phyloP scores from a whole-genome alignment of 2,329 filamentous ascomycete genomes.

The Colletotrichum agaves region DNA sequence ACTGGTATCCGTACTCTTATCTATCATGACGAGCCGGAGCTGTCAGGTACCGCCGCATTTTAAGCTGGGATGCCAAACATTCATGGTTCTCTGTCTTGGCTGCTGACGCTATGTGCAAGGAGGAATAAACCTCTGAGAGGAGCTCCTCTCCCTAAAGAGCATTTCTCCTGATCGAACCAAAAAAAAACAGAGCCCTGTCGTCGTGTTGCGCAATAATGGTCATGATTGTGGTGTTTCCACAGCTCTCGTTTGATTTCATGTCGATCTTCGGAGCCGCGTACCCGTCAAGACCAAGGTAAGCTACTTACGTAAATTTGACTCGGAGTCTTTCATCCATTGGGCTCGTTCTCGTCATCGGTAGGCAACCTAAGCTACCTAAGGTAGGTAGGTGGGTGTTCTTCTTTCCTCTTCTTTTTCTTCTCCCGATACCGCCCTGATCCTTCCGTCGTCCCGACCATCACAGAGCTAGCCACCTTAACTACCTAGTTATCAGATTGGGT shows the following conservation, averaged over 20 bases:
- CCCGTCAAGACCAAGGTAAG: background rate
- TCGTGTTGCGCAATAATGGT: background rate
- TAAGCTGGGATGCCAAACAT: background rate
- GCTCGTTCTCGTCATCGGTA: constrained; percentile 26
- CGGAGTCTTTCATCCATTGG: background rate
- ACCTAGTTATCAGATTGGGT: too few relatives aligned
- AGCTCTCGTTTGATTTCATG: constrained; percentile 10
- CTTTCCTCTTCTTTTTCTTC: background rate
- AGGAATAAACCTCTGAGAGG: constrained; percentile 14
- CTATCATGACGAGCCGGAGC: background rate
- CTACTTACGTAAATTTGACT: background rate
- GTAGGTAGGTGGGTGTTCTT: too few relatives aligned
- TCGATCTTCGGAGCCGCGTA: background rate
- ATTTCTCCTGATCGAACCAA: too few relatives aligned
- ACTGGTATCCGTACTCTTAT: background rate
- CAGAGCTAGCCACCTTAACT: too few relatives aligned
- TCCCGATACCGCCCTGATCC: constrained; percentile 17
- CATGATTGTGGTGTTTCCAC: background rate
- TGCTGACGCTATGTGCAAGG: constrained; percentile 1
- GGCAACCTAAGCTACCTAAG: too few relatives aligned
- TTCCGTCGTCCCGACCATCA: background rate
- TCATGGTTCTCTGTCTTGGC: background rate
- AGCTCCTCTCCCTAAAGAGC: background rate
- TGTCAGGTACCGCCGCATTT: background rate
- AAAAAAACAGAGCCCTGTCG: background rate